These are phyloP conservation scores for Camellia japonica DNA, from an alignment of 148 eudicot species.

Conservation along the genomic window DNA sequence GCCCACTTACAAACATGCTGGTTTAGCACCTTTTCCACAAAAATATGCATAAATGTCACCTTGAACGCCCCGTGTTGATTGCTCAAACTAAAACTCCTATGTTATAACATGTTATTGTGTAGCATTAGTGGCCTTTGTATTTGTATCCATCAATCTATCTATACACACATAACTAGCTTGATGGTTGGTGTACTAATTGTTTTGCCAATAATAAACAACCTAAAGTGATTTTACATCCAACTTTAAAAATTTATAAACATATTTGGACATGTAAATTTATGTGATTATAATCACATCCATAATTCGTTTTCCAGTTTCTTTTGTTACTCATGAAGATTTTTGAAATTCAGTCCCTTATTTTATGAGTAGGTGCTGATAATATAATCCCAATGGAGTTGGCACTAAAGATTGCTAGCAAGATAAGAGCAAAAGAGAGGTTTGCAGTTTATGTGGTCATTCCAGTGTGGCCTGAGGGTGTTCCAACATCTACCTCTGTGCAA, in stretches of 20 bases:
- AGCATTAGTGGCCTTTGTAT: slow-evolving; percentile 6
- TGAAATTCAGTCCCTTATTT: neutral
- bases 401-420: neutral
- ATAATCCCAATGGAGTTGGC: neutral
- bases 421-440: neutral
- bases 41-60: neutral
- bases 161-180: neutral
- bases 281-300: neutral
- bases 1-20: neutral
- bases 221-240: neutral
- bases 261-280: neutral
- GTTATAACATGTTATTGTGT: neutral
- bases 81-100: slow-evolving; percentile 7
- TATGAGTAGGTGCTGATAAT: neutral
- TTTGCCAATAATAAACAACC: neutral
- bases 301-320: neutral
- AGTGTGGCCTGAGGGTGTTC: neutral
- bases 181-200: neutral
- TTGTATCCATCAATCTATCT: neutral
- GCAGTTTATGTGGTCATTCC: neutral
- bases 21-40: slow-evolving; percentile 18
- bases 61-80: slow-evolving; percentile 7
- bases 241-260: neutral
- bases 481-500: neutral
- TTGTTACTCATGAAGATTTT: neutral